These are phyloP conservation scores for Poa annua DNA, from an alignment of 176 grass and related monocot genomes.

Conservation along the genomic window DNA sequence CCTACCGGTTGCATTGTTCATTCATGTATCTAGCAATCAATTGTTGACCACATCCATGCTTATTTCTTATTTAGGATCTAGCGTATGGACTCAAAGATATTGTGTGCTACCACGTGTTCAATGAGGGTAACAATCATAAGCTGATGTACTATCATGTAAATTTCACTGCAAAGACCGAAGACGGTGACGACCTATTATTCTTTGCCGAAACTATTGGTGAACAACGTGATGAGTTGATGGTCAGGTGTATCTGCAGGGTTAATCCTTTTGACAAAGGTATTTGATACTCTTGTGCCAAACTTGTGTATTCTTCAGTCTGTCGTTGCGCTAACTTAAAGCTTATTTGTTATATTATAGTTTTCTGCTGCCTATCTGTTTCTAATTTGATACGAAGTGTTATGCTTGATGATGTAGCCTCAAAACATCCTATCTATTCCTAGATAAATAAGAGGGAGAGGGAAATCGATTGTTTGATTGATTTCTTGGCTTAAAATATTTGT, in stretches of 20 bases:
- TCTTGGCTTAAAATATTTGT: not conserved
- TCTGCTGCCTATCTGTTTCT: not conserved
- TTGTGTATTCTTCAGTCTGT: not conserved
- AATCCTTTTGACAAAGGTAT: not conserved
- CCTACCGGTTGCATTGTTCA: not conserved
- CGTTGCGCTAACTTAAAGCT: not conserved
- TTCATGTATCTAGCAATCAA: not conserved
- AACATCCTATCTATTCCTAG: not conserved
- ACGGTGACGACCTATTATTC: not conserved
- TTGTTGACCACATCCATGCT: not conserved
- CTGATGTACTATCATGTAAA: constrained; percentile 5
- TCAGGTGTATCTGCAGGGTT: constrained; percentile 7
- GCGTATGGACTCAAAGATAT: not conserved
- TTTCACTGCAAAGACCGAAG: constrained; percentile 2
- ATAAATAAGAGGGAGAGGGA: too few relatives aligned
- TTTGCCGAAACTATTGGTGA: not conserved
- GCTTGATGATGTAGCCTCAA: not conserved
- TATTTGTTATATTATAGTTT: not conserved
- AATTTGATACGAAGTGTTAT: too few relatives aligned
- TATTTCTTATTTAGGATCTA: not conserved
- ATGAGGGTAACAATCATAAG: not conserved
- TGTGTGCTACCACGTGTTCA: not conserved
- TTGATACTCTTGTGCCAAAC: not conserved
- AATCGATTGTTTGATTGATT: not conserved
- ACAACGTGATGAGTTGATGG: not conserved